Evolutionary conservation across 2,329 filamentous ascomycete species (phyloP).

Genomic region (Tolypocladium amazonense): DNA sequence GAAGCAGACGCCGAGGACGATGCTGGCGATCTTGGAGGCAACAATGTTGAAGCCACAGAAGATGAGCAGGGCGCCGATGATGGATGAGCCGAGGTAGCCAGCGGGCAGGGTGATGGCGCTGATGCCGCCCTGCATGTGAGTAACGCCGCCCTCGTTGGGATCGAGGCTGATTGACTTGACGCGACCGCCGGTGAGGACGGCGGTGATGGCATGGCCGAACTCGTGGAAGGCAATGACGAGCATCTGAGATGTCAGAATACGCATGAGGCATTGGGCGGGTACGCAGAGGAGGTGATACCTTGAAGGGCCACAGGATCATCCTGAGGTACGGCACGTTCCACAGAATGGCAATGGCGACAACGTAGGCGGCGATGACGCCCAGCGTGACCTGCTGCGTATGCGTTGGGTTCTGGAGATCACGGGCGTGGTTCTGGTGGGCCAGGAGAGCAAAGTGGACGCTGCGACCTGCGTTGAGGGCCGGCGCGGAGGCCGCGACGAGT

Average conservation of each 20-base stretch:
- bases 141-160: conserved; percentile 70
- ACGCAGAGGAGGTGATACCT: conserved; percentile 34
- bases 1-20: conserved; percentile 64
- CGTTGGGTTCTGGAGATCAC: conserved; percentile 47
- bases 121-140: conserved; percentile 64
- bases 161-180: conserved; percentile 68
- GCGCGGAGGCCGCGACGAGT: not conserved
- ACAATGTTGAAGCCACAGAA: conserved; percentile 77
- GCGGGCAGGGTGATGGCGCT: conserved; percentile 63
- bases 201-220: conserved; percentile 64
- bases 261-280: not conserved
- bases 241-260: conserved; percentile 40
- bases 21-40: conserved; percentile 67
- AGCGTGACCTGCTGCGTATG: conserved; percentile 62
- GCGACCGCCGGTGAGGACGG: conserved; percentile 59
- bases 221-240: conserved; percentile 77
- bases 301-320: conserved; percentile 71
- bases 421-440: conserved; percentile 12
- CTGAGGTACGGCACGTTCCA: conserved; percentile 74
- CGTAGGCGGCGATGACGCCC: conserved; percentile 60
- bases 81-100: conserved; percentile 65
- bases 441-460: not conserved
- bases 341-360: conserved; percentile 62
- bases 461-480: not conserved
- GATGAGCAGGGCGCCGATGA: conserved; percentile 67